phyloP scores from a whole-genome alignment of 1,284 basidiomycete species.

The Boletus subluridellus region DNA sequence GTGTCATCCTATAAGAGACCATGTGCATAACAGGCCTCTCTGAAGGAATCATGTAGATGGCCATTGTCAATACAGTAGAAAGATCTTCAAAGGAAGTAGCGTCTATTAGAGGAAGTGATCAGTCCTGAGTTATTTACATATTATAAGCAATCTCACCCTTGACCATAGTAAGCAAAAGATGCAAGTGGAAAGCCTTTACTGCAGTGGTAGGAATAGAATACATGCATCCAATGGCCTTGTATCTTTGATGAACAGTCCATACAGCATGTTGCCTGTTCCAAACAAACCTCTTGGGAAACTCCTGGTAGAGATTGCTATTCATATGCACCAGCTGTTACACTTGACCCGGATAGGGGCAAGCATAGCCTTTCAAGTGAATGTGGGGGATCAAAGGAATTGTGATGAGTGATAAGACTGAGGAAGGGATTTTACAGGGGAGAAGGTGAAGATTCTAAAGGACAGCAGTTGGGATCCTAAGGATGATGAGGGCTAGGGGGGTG shows the following conservation, averaged over 20 bases:
- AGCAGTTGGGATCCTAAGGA: too few species aligned
- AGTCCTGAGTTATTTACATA: not conserved
- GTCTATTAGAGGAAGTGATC: not conserved
- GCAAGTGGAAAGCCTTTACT: conserved; percentile 10
- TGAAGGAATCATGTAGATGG: conserved; percentile 17
- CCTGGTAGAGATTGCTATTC: conserved; percentile 40
- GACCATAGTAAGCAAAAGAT: conserved; percentile 35
- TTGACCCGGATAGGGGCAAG: too few species aligned
- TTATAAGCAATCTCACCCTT: conserved; percentile 12
- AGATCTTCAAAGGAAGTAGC: conserved; percentile 34
- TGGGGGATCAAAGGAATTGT: too few species aligned
- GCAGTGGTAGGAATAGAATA: not conserved
- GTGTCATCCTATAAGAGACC: conserved; percentile 39
- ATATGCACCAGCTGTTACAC: conserved; percentile 30
- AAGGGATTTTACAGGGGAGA: too few species aligned
- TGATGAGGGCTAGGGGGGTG: too few species aligned
- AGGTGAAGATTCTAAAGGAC: too few species aligned
- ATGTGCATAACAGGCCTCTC: conserved; percentile 29
- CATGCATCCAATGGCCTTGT: not conserved
- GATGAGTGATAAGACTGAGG: too few species aligned
- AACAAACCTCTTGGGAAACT: conserved; percentile 37
- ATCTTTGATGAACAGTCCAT: not conserved
- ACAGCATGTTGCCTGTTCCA: not conserved
- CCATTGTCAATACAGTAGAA: conserved; percentile 21
- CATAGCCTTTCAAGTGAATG: too few species aligned